phyloP scores from a whole-genome alignment of 345 rosid species.

The Lagerstroemia speciosa region DNA sequence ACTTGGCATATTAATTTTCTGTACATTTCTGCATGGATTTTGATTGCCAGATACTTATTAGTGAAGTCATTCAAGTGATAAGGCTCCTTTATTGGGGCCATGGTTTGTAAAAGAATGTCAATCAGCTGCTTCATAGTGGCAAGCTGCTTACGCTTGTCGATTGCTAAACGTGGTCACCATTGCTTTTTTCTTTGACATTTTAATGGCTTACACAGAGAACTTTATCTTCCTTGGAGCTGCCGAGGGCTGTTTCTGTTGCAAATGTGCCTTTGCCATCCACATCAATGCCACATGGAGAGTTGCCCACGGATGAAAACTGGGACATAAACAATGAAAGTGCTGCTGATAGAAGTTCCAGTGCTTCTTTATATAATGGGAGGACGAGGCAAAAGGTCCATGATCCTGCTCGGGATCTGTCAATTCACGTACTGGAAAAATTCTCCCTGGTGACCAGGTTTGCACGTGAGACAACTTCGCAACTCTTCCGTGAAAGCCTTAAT shows the following conservation, averaged over 20 bases:
- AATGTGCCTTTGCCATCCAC: constrained; percentile 39
- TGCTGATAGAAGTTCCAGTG: constrained; percentile 22
- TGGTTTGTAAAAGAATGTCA: not conserved
- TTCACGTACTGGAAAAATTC: constrained; percentile 82
- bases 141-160: not conserved
- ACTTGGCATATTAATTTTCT: no score
- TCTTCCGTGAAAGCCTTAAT: constrained; percentile 54
- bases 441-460: constrained; percentile 94
- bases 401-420: constrained; percentile 87
- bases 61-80: not conserved
- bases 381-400: constrained; percentile 57
- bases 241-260: constrained; percentile 61
- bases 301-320: constrained; percentile 34
- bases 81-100: not conserved
- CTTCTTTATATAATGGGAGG: constrained; percentile 42
- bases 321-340: constrained; percentile 29
- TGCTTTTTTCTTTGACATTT: constrained; percentile 3
- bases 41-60: not conserved
- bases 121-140: not conserved
- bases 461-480: constrained; percentile 81
- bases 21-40: no score
- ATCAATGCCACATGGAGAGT: constrained; percentile 31
- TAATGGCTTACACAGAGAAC: constrained; percentile 48
- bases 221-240: constrained; percentile 86
- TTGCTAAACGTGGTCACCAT: not conserved